Evolutionary conservation across 2,329 filamentous ascomycete genomes (phyloP).

Genomic region (Apiospora marii): DNA sequence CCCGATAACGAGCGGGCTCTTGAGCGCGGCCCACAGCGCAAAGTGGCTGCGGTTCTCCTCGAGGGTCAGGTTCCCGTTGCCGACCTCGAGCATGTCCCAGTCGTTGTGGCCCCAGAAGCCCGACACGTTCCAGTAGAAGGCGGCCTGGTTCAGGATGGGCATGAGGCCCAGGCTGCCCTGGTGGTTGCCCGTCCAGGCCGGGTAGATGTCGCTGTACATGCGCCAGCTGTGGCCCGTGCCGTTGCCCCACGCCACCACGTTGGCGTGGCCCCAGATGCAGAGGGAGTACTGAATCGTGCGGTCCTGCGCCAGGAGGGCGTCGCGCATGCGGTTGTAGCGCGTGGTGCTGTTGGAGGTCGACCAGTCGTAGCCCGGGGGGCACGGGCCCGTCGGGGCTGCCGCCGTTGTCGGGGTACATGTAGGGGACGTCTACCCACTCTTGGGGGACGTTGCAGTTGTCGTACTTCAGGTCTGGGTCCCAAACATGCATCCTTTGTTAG

Average conservation of each 20-base stretch:
- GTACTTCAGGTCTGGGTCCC: constrained; percentile 57
- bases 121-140: constrained; percentile 51
- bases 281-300: constrained; percentile 59
- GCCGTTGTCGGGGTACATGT: constrained; percentile 38
- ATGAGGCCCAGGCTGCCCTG: constrained; percentile 38
- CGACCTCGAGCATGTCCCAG: constrained; percentile 59
- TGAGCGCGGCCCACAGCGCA: constrained; percentile 59
- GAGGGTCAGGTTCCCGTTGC: constrained; percentile 54
- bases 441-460: constrained; percentile 60
- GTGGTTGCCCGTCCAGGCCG: constrained; percentile 41
- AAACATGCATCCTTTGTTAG: background rate
- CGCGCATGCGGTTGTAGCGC: constrained; percentile 59
- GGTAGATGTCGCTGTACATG: constrained; percentile 52
- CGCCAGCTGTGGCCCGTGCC: constrained; percentile 55
- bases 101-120: constrained; percentile 60
- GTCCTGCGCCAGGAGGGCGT: constrained; percentile 54
- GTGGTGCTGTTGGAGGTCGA: constrained; percentile 53
- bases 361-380: constrained; percentile 58
- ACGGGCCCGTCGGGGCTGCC: constrained; percentile 50
- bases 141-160: constrained; percentile 57
- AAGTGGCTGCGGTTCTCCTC: constrained; percentile 59
- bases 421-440: constrained; percentile 47
- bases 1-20: constrained; percentile 58
- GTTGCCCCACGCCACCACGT: constrained; percentile 59
- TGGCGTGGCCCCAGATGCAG: constrained; percentile 61